Conservation (phyloP, 2,329 filamentous ascomycete species). For the Alternaria rosae region DNA sequence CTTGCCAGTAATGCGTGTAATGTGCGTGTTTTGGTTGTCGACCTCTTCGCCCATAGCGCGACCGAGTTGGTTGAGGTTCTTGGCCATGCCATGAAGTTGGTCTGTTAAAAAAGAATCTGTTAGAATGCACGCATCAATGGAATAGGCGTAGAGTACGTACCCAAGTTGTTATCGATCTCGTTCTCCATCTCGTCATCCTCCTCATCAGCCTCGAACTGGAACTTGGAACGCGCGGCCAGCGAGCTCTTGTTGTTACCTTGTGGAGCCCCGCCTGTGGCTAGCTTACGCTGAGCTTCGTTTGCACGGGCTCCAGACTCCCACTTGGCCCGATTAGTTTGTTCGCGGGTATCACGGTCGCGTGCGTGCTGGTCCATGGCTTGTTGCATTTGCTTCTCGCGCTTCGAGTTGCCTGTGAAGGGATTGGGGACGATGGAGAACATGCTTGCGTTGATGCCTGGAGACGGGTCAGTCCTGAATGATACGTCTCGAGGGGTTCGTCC, state of each 20-base stretch:
- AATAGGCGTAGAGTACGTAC: constrained; percentile 47
- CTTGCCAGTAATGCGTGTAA: constrained; percentile 81
- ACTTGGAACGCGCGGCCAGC: constrained; percentile 45
- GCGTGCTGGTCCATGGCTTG: constrained; percentile 70
- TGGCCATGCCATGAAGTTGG: constrained; percentile 67
- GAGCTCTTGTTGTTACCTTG: constrained; percentile 24
- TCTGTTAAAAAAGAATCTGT: constrained; percentile 42
- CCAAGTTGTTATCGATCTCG: constrained; percentile 52
- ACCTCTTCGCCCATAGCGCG: constrained; percentile 78
- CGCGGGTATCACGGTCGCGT: constrained; percentile 63
- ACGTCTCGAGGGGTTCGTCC: not conserved
- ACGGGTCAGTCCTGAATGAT: not conserved
- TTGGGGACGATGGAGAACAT: constrained; percentile 81
- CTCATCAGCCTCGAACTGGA: constrained; percentile 44
- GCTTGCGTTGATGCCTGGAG: constrained; percentile 72
- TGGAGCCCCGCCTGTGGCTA: constrained; percentile 19
- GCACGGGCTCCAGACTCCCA: constrained; percentile 42
- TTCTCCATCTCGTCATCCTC: constrained; percentile 71
- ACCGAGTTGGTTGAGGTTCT: constrained; percentile 75
- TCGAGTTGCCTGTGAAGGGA: constrained; percentile 67
- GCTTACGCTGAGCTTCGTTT: constrained; percentile 28
- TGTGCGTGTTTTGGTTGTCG: constrained; percentile 77
- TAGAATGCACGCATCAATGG: not conserved
- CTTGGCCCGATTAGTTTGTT: constrained; percentile 64
- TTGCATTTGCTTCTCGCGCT: constrained; percentile 64